phyloP scores from a whole-genome alignment of 352 stramenopile species.

The Globisporangium okanoganense region DNA sequence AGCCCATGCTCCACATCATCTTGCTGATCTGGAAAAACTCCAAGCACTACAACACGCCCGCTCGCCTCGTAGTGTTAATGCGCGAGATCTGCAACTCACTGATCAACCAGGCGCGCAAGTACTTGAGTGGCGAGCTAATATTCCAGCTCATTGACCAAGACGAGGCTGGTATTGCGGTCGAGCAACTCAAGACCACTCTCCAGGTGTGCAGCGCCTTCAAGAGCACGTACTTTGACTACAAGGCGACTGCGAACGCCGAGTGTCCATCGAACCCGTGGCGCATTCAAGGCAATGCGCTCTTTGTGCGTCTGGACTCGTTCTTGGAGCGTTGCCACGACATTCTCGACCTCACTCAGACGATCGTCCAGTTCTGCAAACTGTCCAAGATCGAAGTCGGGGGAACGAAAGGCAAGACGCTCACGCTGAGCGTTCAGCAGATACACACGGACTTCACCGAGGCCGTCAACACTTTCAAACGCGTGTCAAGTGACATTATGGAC shows the following conservation, averaged over 20 bases:
- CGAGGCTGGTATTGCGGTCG: conserved; percentile 90
- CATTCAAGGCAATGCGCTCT: conserved; percentile 98
- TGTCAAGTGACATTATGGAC: conserved; percentile 98
- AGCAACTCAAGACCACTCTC: conserved; percentile 93
- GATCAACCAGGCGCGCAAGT: conserved; percentile 92
- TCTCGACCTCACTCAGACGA: conserved; percentile 96
- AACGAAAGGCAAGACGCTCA: conserved; percentile 96
- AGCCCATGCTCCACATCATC: conserved; percentile 98
- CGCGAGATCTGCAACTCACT: conserved; percentile 98
- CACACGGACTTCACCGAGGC: conserved; percentile 94
- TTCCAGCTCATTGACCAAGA: conserved; percentile 97
- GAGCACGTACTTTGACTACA: conserved; percentile 98
- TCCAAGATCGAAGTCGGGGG: conserved; percentile 97
- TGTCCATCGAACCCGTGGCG: conserved; percentile 97
- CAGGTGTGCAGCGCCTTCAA: conserved; percentile 97
- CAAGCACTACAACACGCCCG: conserved; percentile 98
- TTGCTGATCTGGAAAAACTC: conserved; percentile 99
- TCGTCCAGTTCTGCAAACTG: conserved; percentile 98
- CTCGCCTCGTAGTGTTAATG: conserved; percentile 95
- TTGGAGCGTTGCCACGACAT: conserved; percentile 98
- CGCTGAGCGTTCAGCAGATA: conserved; percentile 93
- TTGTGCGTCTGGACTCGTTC: conserved; percentile 96
- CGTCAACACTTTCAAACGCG: conserved; percentile 93
- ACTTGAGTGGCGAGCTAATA: conserved; percentile 93
- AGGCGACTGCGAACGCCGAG: conserved; percentile 94